phyloP scores from a whole-genome alignment of 805 yeast genomes.

The Starmerella scarabaei region DNA sequence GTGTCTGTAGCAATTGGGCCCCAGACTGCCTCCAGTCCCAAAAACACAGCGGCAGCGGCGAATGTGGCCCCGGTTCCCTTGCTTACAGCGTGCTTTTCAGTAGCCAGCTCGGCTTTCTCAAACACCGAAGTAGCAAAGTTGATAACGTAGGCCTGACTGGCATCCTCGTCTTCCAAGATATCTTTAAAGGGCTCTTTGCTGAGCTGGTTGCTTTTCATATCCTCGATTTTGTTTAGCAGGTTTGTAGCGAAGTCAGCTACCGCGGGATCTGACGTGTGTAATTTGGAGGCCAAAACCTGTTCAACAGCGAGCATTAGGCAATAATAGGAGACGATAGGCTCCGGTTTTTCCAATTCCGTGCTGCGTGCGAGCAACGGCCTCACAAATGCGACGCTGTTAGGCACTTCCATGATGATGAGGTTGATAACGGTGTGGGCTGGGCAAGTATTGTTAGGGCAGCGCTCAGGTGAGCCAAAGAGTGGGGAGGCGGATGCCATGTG shows the following conservation, averaged over 20 bases:
- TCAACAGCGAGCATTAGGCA: slow-evolving; percentile 65
- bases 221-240: slow-evolving; percentile 62
- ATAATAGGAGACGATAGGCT: slow-evolving; percentile 61
- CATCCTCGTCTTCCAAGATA: slow-evolving; percentile 46
- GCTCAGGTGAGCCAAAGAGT: too few relatives aligned
- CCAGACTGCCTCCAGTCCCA: slow-evolving; percentile 36
- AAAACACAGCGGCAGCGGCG: slow-evolving; percentile 43
- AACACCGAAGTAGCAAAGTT: slow-evolving; percentile 49
- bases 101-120: slow-evolving; percentile 38
- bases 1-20: slow-evolving; percentile 26
- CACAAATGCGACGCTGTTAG: slow-evolving; percentile 21
- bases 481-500: slow-evolving; percentile 12
- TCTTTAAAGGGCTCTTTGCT: slow-evolving; percentile 28
- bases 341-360: slow-evolving; percentile 40
- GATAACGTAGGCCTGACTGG: slow-evolving; percentile 43
- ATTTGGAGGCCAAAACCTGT: slow-evolving; percentile 44
- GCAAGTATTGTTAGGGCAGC: not conserved
- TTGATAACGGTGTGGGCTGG: not conserved
- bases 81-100: slow-evolving; percentile 33
- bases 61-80: slow-evolving; percentile 40
- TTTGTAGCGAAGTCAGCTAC: slow-evolving; percentile 47
- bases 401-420: too few relatives aligned
- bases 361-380: slow-evolving; percentile 33
- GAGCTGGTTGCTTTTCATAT: slow-evolving; percentile 32
- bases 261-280: slow-evolving; percentile 45